Conservation (phyloP, 306 rosid species). For the Quillaja saponaria region DNA sequence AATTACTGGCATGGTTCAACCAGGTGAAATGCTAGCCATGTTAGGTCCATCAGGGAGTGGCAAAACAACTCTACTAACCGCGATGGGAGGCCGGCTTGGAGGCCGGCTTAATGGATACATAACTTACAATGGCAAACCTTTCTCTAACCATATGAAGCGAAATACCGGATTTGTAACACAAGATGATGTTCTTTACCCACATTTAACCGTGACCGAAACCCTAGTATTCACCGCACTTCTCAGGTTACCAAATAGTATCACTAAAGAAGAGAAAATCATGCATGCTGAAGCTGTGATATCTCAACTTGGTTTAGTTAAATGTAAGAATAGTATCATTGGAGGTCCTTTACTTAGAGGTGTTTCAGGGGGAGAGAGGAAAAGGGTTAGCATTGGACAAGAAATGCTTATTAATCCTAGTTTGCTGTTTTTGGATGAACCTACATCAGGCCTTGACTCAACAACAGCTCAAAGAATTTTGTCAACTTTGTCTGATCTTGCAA, state of each 20-base stretch:
- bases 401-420: conserved; percentile 70
- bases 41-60: conserved; percentile 91
- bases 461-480: conserved; percentile 70
- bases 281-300: conserved; percentile 49
- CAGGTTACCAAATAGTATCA: conserved; percentile 50
- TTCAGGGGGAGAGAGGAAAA: conserved; percentile 82
- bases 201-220: conserved; percentile 65
- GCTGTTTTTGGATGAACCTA: conserved; percentile 77
- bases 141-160: conserved; percentile 54
- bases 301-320: conserved; percentile 59
- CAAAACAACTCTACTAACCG: conserved; percentile 74
- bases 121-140: conserved; percentile 44
- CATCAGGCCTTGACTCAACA: conserved; percentile 78
- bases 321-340: conserved; percentile 60
- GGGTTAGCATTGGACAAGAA: conserved; percentile 85
- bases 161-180: conserved; percentile 75
- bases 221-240: conserved; percentile 73
- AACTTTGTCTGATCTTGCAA: conserved; percentile 58
- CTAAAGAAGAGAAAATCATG: conserved; percentile 38
- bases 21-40: conserved; percentile 79
- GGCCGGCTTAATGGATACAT: conserved; percentile 45
- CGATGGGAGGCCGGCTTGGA: conserved; percentile 64
- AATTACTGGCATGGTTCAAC: conserved; percentile 56
- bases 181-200: conserved; percentile 68
- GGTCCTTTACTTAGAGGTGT: conserved; percentile 49